Percentiles rank a stretch among this genome's conserved stretches.
Evolutionary conservation across 2,329 filamentous ascomycete genomes (phyloP).

Genomic region (Botryosphaeria dothidea): DNA sequence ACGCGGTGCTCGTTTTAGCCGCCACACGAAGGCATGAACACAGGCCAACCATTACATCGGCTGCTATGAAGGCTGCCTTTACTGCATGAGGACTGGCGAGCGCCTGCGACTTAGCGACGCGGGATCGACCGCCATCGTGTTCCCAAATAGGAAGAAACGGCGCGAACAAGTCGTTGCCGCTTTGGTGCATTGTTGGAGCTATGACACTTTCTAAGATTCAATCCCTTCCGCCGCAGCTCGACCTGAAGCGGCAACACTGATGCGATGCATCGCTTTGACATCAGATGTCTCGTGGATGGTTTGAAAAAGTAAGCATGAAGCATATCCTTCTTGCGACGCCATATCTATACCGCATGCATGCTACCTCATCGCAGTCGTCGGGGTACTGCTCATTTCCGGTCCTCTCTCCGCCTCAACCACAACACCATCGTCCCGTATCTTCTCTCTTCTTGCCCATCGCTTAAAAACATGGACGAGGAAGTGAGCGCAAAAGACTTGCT

Average conservation of each 20-base stretch:
- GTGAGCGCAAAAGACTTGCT: conserved; percentile 19
- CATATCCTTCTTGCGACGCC: no score
- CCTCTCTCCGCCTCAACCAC: neutral
- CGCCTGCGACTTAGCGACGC: neutral
- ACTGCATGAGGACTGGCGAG: neutral
- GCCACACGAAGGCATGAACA: neutral
- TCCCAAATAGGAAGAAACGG: neutral
- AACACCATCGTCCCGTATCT: neutral
- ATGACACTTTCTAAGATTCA: neutral
- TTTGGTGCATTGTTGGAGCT: neutral
- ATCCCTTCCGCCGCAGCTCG: no score
- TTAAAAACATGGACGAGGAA: conserved; percentile 13
- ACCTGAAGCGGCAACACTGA: no score
- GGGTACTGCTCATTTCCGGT: neutral
- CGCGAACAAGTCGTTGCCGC: conserved; percentile 10
- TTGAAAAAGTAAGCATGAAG: no score
- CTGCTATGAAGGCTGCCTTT: neutral
- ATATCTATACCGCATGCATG: neutral
- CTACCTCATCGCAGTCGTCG: neutral
- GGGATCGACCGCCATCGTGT: neutral
- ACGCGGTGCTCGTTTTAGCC: neutral
- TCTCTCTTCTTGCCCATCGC: conserved; percentile 8
- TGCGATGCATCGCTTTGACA: no score
- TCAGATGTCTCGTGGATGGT: no score
- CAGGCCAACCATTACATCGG: neutral